Base-by-base conservation (phyloP, 1,139 yeast species). In the Scheffersomyces quercinus region DNA sequence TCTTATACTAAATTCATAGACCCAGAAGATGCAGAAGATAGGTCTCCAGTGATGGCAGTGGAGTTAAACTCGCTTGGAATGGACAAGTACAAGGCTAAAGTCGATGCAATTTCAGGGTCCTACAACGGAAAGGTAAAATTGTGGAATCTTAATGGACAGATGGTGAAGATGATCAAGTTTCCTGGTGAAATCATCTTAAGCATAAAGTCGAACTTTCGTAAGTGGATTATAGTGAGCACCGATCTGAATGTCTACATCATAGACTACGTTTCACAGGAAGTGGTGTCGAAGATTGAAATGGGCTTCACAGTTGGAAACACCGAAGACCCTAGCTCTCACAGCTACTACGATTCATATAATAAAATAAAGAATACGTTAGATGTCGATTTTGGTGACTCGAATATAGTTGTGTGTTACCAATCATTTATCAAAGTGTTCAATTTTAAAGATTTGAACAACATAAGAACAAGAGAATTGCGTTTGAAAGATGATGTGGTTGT, bases 301-400 rank as follows among this genome's bases (percentile, higher is more conserved):
- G 60, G 51, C 2, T 42, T 51, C 33, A 42, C 37, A 8, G 15
- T 55, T 20, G 40, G 39, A 9, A 41, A 52, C 11, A 32, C 43
- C 3, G 48, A 46, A 9, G 35, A 31, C 3, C 35, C 35, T 14
- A 31, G 37, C 35, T n/a, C 45, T 3, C 34, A 26, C 8, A 37
- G 29, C 1, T 41, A 41, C 35, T 28, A 29, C 15, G 47, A 42
- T 3, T 41, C 49, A 4, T 41, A 46, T 28, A 30, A 38, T 24
- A 39, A 46, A 20, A 24, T 40, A 5, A 37, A 42, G 8, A 52
- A 52, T 39, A 41, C 40, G 12, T 34, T 75, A 45, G 68, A 70
- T 39, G 77, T 80, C 28, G 91, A 85, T 60, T 81, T 76, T 54
- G 85, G 81, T 1, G 81, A 77, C 20, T 56, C 59, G 37, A 68